Base-by-base conservation (phyloP, 2,329 filamentous ascomycete species). In the Trichoderma sp. region DNA sequence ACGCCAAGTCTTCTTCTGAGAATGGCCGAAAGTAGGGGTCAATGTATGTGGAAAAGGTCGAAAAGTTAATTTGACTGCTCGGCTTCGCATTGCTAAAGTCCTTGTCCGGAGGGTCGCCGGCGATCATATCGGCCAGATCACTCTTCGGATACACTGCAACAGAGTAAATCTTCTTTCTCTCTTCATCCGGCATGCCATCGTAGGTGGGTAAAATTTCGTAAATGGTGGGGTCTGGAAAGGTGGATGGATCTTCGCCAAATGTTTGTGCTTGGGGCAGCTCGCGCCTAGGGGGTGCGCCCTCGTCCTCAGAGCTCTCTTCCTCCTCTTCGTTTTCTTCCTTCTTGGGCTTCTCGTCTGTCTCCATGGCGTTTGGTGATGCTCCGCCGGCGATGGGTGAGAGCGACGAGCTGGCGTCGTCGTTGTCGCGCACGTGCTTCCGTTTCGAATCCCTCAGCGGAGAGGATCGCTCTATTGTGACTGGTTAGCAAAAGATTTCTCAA, bases 21-120 rank as follows among this genome's bases (percentile, higher is more conserved):
- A 97, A 92, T 0, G 92, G 90, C 6, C 95, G 90, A 75, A 98
- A 96, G 83, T 93, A 98, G 0, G 95, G 93, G 74, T 99, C 96
- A 70, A 97, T 88, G 79, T 96, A 97, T 6, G 92, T 91, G n/a
- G 92, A 91, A 81, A 99, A 99, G 2, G 95, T 97, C 71, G 90
- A 92, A 75, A 96, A 96, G 80, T 93, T 95, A 80, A 98, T 96
- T 84, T 99, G 96, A 77, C 95, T 97, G 24, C 91, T 91, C 6
- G 95, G 94, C 80, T 98, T 99, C 39, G 94, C 92, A 79, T 90
- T 97, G 79, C 93, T 98, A 78, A 98, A 98, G 83, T 99, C 96
- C 80, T 93, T 94, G 81, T 98, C 95, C 1, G 96, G 95, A 1
- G 95, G 93, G 51, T 92, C 91, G 62, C 96, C 96, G 12, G 95